A percentile compares a stretch with the other conserved stretches of the same genome.
These are phyloP conservation scores for Ophiosphaerella narmari DNA, from an alignment of 2,329 filamentous ascomycete genomes.

Conservation along the genomic window DNA sequence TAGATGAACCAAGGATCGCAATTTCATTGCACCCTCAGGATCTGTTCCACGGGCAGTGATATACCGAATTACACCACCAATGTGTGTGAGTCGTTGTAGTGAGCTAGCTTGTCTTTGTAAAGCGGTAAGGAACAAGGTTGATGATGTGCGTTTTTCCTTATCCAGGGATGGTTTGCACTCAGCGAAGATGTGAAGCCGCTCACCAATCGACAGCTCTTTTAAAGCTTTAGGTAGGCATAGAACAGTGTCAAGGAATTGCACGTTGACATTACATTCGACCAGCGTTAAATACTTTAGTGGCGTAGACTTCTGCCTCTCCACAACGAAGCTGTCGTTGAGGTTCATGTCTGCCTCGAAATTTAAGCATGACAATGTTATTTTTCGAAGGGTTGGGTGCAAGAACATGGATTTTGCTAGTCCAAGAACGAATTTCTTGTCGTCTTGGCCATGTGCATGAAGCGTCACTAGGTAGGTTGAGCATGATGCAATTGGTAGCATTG, in stretches of 20 bases:
- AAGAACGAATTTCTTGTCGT: constrained; percentile 33
- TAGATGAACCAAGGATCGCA: constrained; percentile 31
- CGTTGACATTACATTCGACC: constrained; percentile 44
- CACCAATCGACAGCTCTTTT: constrained; percentile 38
- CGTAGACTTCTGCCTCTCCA: constrained; percentile 29
- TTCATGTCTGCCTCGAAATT: constrained; percentile 31
- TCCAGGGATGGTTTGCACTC: constrained; percentile 25
- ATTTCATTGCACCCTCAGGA: constrained; percentile 18
- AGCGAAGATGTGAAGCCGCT: constrained; percentile 36
- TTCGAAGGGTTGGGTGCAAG: constrained; percentile 36
- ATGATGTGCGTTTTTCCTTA: constrained; percentile 23
- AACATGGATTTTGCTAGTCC: constrained; percentile 35
- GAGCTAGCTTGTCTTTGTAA: constrained; percentile 39
- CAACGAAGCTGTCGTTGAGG: constrained; percentile 11
- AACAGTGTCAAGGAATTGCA: constrained; percentile 31
- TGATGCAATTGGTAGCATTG: not conserved
- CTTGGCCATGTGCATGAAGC: constrained; percentile 38
- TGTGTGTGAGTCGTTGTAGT: constrained; percentile 33
- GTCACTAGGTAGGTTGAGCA: constrained; percentile 30
- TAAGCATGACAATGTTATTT: constrained; percentile 40
- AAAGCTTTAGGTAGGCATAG: constrained; percentile 40
- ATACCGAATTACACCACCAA: constrained; percentile 24
- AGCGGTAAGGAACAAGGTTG: constrained; percentile 31
- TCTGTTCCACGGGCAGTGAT: constrained; percentile 15
- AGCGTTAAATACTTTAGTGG: constrained; percentile 37